phyloP scores from a whole-genome alignment of 345 rosid species.

The Syzygium jambos region DNA sequence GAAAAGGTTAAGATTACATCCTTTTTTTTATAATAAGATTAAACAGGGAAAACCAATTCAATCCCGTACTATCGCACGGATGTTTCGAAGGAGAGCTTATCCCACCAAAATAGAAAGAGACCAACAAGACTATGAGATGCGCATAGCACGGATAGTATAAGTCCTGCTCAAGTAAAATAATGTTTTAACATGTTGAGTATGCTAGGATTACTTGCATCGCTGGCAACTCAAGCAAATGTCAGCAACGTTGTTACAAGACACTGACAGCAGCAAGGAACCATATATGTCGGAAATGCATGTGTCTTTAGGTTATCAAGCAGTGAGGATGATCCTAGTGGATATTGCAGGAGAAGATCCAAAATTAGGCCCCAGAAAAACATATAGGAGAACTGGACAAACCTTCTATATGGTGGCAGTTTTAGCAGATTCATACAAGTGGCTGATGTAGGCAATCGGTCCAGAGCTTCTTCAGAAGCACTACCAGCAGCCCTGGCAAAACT shows the following conservation, averaged over 20 bases:
- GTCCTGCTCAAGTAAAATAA: not conserved
- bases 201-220: not conserved
- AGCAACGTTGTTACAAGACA: not conserved
- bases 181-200: not conserved
- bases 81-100: not conserved
- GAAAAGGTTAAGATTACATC: not conserved
- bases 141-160: not conserved
- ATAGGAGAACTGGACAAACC: constrained; percentile 35
- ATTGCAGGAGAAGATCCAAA: not conserved
- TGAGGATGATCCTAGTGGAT: not conserved
- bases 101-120: not conserved
- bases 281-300: not conserved
- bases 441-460: constrained; percentile 87
- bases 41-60: not conserved
- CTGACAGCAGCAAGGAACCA: not conserved
- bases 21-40: not conserved
- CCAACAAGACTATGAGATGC: not conserved
- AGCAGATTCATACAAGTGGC: constrained; percentile 99
- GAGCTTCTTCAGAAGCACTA: constrained; percentile 54
- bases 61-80: not conserved
- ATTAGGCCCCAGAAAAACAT: not conserved
- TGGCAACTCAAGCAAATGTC: not conserved
- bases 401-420: constrained; percentile 96
- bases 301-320: not conserved
- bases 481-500: constrained; percentile 50